Conservation (phyloP, 768 basidiomycete species). For the Boletus coccyginus region DNA sequence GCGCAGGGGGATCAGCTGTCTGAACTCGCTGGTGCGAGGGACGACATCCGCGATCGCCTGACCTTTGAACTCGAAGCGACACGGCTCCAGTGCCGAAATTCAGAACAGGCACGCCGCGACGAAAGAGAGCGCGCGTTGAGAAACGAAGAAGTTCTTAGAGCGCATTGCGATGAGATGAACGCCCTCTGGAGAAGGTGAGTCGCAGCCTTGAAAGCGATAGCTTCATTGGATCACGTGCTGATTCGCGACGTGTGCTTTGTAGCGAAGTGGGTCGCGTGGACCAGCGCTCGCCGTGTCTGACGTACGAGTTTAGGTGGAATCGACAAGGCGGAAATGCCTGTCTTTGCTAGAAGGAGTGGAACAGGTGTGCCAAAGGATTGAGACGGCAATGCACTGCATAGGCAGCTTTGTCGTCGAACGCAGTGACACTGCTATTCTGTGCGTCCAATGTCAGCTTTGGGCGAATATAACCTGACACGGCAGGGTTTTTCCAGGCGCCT, state of each 20-base stretch:
- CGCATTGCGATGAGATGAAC: neutral
- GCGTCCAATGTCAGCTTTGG: no score
- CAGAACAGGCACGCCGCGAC: neutral
- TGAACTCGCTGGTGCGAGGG: neutral
- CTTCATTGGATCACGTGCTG: neutral
- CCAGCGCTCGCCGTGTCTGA: neutral
- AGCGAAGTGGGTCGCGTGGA: neutral
- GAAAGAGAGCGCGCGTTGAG: neutral
- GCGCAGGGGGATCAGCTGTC: neutral
- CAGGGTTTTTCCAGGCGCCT: no score
- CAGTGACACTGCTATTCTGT: no score
- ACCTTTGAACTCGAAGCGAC: neutral
- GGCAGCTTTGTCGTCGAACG: no score
- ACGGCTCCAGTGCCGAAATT: neutral
- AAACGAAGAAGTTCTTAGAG: neutral
- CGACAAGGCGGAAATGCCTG: neutral
- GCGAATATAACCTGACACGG: no score
- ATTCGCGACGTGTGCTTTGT: neutral
- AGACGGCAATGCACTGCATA: neutral
- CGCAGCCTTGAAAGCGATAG: neutral
- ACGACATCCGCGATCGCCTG: neutral
- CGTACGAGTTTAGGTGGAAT: neutral
- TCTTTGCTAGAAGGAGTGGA: neutral
- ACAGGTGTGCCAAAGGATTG: neutral
- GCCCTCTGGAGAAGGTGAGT: constrained; percentile 3